phyloP scores from a whole-genome alignment of 2,329 filamentous ascomycete genomes.

The Curvularia sp. region DNA sequence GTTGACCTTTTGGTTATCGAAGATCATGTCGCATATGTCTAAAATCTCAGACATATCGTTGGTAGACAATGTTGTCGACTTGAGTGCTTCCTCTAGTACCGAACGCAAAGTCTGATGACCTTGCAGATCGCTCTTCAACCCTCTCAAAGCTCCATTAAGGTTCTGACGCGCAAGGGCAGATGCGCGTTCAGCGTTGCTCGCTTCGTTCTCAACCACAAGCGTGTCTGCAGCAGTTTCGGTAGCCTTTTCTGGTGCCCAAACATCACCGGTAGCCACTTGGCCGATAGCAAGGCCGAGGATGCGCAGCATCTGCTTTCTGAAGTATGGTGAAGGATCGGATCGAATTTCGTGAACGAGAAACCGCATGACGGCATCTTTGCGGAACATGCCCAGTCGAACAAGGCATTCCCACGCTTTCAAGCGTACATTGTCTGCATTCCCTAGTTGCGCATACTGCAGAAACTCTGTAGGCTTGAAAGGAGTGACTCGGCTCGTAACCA shows the following conservation, averaged over 20 bases:
- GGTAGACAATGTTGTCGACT: conserved; percentile 58
- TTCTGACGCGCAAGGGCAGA: conserved; percentile 63
- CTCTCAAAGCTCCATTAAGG: conserved; percentile 65
- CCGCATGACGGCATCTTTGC: conserved; percentile 60
- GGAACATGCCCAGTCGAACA: conserved; percentile 61
- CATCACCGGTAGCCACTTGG: conserved; percentile 65
- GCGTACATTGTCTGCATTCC: conserved; percentile 67
- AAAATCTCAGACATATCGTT: conserved; percentile 64
- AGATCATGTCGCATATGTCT: conserved; percentile 65
- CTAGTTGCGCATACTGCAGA: conserved; percentile 66
- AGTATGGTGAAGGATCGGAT: conserved; percentile 64
- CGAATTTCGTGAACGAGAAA: conserved; percentile 66
- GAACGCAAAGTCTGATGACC: conserved; percentile 59
- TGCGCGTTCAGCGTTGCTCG: conserved; percentile 52
- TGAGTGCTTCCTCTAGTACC: conserved; percentile 64
- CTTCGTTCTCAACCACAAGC: conserved; percentile 66
- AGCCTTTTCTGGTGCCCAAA: conserved; percentile 41
- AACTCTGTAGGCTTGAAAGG: conserved; percentile 64
- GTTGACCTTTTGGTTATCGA: conserved; percentile 56
- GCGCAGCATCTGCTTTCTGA: conserved; percentile 61
- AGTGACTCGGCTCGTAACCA: conserved; percentile 62
- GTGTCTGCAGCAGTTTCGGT: conserved; percentile 46
- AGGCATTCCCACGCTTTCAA: conserved; percentile 66
- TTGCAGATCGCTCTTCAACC: conserved; percentile 62
- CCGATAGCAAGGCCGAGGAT: conserved; percentile 65